Percentiles rank a stretch among this genome's conserved stretches.
Evolutionary conservation across 2,329 filamentous ascomycete genomes (phyloP).

Genomic region (Penicillium sp.): DNA sequence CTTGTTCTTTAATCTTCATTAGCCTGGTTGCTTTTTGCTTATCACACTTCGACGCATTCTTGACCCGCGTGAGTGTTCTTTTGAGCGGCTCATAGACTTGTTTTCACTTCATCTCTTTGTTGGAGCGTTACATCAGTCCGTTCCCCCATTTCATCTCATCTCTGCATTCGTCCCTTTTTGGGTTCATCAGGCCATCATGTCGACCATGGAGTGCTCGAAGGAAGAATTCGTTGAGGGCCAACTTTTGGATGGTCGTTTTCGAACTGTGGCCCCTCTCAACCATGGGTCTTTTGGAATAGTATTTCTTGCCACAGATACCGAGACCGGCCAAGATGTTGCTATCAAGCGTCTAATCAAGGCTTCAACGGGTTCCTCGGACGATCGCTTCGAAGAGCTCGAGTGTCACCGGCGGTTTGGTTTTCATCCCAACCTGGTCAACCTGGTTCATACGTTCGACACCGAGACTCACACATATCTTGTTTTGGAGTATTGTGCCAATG

Average conservation of each 20-base stretch:
- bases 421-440: conserved; percentile 91
- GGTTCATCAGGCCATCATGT: conserved; percentile 20
- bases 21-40: conserved; percentile 31
- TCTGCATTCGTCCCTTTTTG: conserved; percentile 11
- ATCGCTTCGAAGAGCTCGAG: conserved; percentile 60
- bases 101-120: conserved; percentile 13
- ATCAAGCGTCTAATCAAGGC: conserved; percentile 95
- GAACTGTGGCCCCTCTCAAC: conserved; percentile 90
- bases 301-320: conserved; percentile 80
- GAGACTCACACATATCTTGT: conserved; percentile 86
- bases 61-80: conserved; percentile 18
- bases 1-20: conserved; percentile 27
- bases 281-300: conserved; percentile 99
- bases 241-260: conserved; percentile 67
- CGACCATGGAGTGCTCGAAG: conserved; percentile 36
- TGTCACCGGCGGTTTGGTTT: conserved; percentile 75
- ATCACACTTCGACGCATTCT: conserved; percentile 10
- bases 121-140: conserved; percentile 13
- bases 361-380: conserved; percentile 65
- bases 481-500: conserved; percentile 90
- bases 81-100: conserved; percentile 26
- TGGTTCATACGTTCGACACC: conserved; percentile 88
- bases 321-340: conserved; percentile 76
- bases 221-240: conserved; percentile 36
- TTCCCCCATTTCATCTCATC: conserved; percentile 6